Evolutionary conservation across 2,329 filamentous ascomycete species (phyloP).

Genomic region (Elsinoe perseae): DNA sequence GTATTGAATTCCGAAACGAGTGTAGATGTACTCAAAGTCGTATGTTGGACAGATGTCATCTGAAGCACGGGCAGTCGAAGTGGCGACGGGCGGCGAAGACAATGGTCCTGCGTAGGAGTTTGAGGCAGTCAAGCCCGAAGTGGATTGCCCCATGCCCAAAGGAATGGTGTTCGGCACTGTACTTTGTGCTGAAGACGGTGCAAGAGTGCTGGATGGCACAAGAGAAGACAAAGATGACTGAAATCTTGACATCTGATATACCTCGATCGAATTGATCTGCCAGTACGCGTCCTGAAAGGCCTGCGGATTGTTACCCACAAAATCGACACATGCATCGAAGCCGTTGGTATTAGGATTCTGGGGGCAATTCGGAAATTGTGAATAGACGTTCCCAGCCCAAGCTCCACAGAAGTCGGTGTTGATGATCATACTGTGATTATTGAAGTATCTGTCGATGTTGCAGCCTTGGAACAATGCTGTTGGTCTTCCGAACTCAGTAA

Average conservation of each 20-base stretch:
- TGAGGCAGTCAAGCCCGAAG: slow-evolving; percentile 18
- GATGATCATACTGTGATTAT: slow-evolving; percentile 33
- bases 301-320: slow-evolving; percentile 28
- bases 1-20: neutral
- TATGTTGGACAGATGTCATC: neutral
- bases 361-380: slow-evolving; percentile 25
- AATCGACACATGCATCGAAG: slow-evolving; percentile 27
- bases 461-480: slow-evolving; percentile 54
- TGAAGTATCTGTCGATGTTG: slow-evolving; percentile 32
- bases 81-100: slow-evolving; percentile 20
- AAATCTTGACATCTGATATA: slow-evolving; percentile 31
- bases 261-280: slow-evolving; percentile 34
- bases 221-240: slow-evolving; percentile 15
- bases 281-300: slow-evolving; percentile 33
- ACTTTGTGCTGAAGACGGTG: slow-evolving; percentile 14
- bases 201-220: slow-evolving; percentile 2
- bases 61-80: slow-evolving; percentile 12
- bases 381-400: slow-evolving; percentile 31
- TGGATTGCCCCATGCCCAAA: slow-evolving; percentile 25
- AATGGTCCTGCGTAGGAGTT: slow-evolving; percentile 25
- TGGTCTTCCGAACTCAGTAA: slow-evolving; percentile 54
- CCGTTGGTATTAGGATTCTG: slow-evolving; percentile 20
- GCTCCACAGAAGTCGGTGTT: slow-evolving; percentile 36
- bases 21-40: neutral
- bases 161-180: slow-evolving; percentile 21